Evolutionary conservation across 1,139 yeast genomes (phyloP), one percentile per base, ranked within the genome.

Genomic region (Yamadazyma diospyri): DNA sequence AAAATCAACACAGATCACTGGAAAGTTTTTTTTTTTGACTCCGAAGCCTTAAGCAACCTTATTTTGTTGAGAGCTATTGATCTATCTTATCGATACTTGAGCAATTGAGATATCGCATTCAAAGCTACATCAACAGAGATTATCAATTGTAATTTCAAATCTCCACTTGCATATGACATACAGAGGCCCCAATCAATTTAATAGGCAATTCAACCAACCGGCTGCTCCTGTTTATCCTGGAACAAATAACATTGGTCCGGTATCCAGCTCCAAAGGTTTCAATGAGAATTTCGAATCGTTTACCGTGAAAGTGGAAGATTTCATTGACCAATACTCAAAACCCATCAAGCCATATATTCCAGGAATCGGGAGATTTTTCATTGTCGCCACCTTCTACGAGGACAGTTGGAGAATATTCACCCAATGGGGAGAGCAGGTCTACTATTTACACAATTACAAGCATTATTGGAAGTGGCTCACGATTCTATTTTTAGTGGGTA

Each of bases 371-470:
- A 73, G 98, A 38, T 80, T 86, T 41, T 76, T 89, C 48, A 88
- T 92, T 45, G 96, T 92, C 39, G 96, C 95, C 33, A 92, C 98
- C 1, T 92, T 89, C 55, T 77, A 80, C 48, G 98, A 92, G 59
- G 98, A 92, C 54, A 78, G 96, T 2, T 57, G 83, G 38, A 74
- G 98, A 57, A 86, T 92, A 50, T 53, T 81, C 39, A 69, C 88
- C 11, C 97, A 89, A 61, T 92, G 97, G 97, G 60, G 72, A 21
- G 95, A 88, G 51, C 98, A 92, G 59, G 87, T 87, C 19, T 81
- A 78, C 55, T 92, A 85, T 57, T 70, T 92, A 48, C 76, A 86
- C 66, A 77, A 77, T 47, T 84, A 81, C 64, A 80, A 95, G 53
- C 87, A 81, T 49, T 61, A 81, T 41, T 94, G 95, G 62, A 73